These are phyloP conservation scores for Fragilariopsis cylindrus DNA, from an alignment of 108 stramenopile species.

Conservation along the genomic window DNA sequence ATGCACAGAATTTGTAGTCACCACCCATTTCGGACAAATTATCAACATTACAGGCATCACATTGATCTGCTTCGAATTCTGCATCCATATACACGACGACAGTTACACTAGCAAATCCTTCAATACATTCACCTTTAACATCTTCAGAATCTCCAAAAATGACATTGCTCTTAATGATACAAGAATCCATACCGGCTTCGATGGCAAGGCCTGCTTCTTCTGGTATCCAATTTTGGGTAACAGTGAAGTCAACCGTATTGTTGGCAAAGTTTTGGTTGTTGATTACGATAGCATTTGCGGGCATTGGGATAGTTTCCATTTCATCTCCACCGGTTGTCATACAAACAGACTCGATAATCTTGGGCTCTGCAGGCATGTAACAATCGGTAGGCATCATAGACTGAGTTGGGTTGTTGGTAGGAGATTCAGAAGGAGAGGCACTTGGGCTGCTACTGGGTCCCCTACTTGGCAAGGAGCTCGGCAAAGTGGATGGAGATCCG, in stretches of 20 bases:
- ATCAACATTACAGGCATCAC: slow-evolving; percentile 9
- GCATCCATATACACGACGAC: slow-evolving; percentile 5
- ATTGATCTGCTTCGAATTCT: background rate
- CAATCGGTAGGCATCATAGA: slow-evolving; percentile 7
- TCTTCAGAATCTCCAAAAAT: background rate
- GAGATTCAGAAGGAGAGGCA: slow-evolving; percentile 1
- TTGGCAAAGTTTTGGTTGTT: background rate
- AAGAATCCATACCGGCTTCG: background rate
- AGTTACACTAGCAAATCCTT: background rate
- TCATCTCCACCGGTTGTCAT: background rate
- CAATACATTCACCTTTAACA: background rate
- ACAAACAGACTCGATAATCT: background rate
- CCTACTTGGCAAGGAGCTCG: background rate
- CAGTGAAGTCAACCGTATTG: background rate
- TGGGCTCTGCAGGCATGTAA: background rate
- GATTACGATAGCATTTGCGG: background rate
- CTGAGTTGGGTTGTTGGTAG: slow-evolving; percentile 2
- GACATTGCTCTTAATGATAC: background rate
- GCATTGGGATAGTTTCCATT: slow-evolving; percentile 6
- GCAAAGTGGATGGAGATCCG: background rate
- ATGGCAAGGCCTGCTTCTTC: background rate
- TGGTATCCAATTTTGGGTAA: background rate
- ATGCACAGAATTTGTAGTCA: background rate
- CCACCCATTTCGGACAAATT: background rate
- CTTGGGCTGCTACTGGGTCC: background rate